Percentiles rank a stretch among this genome's conserved stretches.
These are phyloP conservation scores for Pseudogymnoascus sp. DNA, from an alignment of 2,329 filamentous ascomycete species.

Conservation along the genomic window DNA sequence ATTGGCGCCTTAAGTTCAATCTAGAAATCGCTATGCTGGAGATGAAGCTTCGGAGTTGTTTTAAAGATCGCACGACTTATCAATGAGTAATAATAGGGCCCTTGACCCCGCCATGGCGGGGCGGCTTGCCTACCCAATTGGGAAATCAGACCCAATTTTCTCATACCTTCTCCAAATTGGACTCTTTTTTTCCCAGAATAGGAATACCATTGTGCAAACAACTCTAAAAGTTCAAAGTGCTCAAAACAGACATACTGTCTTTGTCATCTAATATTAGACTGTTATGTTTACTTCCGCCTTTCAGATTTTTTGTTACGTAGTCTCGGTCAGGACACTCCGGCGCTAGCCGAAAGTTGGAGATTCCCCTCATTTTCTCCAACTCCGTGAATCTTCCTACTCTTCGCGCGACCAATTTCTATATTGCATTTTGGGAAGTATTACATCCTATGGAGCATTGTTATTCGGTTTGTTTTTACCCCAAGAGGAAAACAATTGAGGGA, in stretches of 20 bases:
- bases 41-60: neutral
- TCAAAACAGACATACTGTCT: neutral
- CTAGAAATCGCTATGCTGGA: neutral
- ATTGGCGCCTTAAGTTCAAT: neutral
- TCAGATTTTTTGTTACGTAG: neutral
- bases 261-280: neutral
- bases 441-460: no score
- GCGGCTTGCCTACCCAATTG: slow-evolving; percentile 5
- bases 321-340: neutral
- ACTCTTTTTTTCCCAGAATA: neutral
- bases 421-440: neutral
- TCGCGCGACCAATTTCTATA: neutral
- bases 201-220: neutral
- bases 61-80: slow-evolving; percentile 6
- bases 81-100: neutral
- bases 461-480: neutral
- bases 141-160: slow-evolving; percentile 1
- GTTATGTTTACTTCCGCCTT: neutral
- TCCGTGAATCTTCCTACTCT: neutral
- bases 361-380: neutral
- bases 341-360: neutral
- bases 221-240: neutral
- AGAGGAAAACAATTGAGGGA: neutral
- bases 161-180: neutral
- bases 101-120: neutral